Evolutionary conservation across 2,329 filamentous ascomycete species (phyloP).

Genomic region (Neonectria hederae): DNA sequence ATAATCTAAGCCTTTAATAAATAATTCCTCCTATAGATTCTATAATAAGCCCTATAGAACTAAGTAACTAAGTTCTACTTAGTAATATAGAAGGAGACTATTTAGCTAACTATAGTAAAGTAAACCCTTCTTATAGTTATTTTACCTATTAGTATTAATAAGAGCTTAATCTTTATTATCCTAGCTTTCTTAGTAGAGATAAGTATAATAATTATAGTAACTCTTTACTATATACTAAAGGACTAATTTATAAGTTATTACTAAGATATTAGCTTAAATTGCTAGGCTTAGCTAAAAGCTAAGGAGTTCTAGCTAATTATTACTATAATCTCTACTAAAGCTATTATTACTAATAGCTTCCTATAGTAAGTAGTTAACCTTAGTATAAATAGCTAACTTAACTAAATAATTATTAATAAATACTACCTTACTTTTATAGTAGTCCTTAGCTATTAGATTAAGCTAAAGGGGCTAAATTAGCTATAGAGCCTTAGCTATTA

Average conservation of each 20-base stretch:
- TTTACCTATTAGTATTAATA: too few species aligned
- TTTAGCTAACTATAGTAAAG: too few species aligned
- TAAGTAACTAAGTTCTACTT: not conserved
- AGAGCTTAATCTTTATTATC: too few species aligned
- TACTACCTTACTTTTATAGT: not conserved
- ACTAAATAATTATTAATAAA: not conserved
- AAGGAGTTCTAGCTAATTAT: not conserved
- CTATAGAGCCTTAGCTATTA: not conserved
- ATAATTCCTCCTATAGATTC: not conserved
- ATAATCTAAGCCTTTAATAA: not conserved
- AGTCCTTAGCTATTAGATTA: not conserved
- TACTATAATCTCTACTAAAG: not conserved
- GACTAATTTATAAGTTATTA: too few species aligned
- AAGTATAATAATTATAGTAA: too few species aligned
- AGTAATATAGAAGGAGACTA: too few species aligned
- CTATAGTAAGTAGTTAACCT: not conserved
- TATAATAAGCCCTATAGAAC: not conserved
- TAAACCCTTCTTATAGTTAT: too few species aligned
- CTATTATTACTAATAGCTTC: not conserved
- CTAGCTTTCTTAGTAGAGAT: too few species aligned
- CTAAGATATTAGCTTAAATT: too few species aligned
- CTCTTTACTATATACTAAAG: too few species aligned
- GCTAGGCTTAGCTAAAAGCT: not conserved
- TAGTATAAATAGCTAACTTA: not conserved
- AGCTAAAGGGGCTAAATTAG: not conserved